Base-by-base conservation (phyloP, 148 eudicot genomes). In the Amaranthus palmeri region DNA sequence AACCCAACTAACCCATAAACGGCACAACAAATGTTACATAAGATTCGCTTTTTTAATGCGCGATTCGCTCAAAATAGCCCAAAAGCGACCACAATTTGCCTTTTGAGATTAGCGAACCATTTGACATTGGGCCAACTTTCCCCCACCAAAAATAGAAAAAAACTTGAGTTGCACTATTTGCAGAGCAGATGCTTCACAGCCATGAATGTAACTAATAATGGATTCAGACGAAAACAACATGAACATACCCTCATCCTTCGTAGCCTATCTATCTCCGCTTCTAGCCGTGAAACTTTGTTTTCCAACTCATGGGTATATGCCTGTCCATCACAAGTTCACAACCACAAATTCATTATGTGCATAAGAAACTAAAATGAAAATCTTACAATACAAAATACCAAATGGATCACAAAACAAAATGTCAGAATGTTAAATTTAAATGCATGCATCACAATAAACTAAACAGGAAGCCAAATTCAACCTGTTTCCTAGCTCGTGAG, bases 401-500 rank as follows among this genome's bases (percentile, higher is more conserved):
- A 13, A 56, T 54, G 18, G 8, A 62, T 25, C 58, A 60, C 18
- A 14, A 54, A 60, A 36, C 42, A 1, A 62, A 62, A 67, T 25
- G 59, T 18, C 5, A 54, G 13, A 10, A 47, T 45, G 8, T 47
- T 7, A 46, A 46, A 7, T 47, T 50, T 1, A 55, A n/a, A 10
- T 4, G 53, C 68, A 67, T 60, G 67, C 14, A 64, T 40, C 40
- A 6, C 45, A 63, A 47, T 45, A 51, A 8, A 25, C 14, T 63
- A 48, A 54, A 42, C n/a, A 42, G 48, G 25, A 53, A 42, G 46
- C 54, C 8, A 54, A 61, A 67, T 42, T 67, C 7, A 40, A 95
- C 98, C 98, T 91, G 97, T 74, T 92, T 91, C 77, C 98, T 91
- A 7, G 96, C 97, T 81, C 98, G 90, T 43, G 98, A 95, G 65